phyloP scores from a whole-genome alignment of 768 basidiomycete genomes.

The Mycena polygramma region DNA sequence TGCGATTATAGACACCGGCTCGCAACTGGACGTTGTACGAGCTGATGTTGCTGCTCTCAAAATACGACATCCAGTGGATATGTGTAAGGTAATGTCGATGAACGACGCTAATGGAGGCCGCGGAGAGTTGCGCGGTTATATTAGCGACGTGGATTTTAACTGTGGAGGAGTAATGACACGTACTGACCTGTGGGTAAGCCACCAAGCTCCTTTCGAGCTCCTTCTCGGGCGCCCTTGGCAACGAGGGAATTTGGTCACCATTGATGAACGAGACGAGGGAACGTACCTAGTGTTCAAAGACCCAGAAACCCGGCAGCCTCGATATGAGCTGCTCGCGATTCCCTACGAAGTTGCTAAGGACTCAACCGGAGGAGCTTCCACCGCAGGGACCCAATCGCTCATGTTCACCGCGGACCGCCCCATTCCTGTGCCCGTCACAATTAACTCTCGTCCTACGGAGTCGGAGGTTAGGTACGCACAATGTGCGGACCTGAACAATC shows the following conservation, averaged over 20 bases:
- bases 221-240: constrained; percentile 20
- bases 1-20: constrained; percentile 35
- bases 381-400: too few species aligned
- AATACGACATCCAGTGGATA: constrained; percentile 34
- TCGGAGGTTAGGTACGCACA: too few species aligned
- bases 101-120: constrained; percentile 47
- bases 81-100: constrained; percentile 28
- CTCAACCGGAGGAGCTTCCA: too few species aligned
- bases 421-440: too few species aligned
- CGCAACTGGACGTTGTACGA: constrained; percentile 15
- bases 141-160: constrained; percentile 36
- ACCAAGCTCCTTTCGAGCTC: constrained; percentile 27
- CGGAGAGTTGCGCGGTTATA: constrained; percentile 38
- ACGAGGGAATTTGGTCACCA: constrained; percentile 33
- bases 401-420: too few species aligned
- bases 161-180: constrained; percentile 39
- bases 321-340: neutral
- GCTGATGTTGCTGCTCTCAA: constrained; percentile 19
- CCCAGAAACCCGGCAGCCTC: neutral
- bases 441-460: too few species aligned
- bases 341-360: neutral
- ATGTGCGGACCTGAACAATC: too few species aligned
- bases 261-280: constrained; percentile 38
- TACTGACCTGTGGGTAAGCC: constrained; percentile 41
- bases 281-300: constrained; percentile 28